These are phyloP conservation scores for Ailanthus altissimus DNA, from an alignment of 345 rosid genomes.

Conservation along the genomic window DNA sequence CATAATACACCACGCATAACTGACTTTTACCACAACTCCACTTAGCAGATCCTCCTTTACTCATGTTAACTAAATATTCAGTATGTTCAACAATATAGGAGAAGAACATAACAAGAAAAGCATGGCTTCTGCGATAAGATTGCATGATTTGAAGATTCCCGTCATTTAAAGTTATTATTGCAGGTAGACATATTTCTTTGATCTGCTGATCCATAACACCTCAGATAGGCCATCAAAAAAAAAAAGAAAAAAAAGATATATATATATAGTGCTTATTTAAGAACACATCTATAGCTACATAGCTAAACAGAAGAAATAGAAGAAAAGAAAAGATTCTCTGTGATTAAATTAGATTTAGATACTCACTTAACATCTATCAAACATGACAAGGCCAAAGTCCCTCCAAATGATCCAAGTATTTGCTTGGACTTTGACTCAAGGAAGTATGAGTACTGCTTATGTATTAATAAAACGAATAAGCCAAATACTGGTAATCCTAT, in stretches of 20 bases:
- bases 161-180: too few species aligned
- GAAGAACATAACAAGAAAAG: not conserved
- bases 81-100: not conserved
- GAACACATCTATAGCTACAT: not conserved
- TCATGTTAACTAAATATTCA: not conserved
- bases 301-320: not conserved
- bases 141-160: not conserved
- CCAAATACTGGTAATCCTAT: not conserved
- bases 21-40: not conserved
- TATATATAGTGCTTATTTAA: not conserved
- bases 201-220: not conserved
- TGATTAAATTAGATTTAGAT: not conserved
- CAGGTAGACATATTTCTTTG: not conserved
- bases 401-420: not conserved
- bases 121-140: not conserved
- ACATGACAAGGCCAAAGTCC: not conserved
- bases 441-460: not conserved
- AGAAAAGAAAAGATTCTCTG: not conserved
- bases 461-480: not conserved
- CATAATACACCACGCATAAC: not conserved
- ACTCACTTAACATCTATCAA: not conserved
- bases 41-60: not conserved
- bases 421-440: not conserved
- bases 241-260: not conserved
- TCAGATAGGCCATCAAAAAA: not conserved